A percentile compares a stretch with the other conserved stretches of the same genome.
phyloP scores from a whole-genome alignment of 441 rosid species.

The Erodium moschatum region DNA sequence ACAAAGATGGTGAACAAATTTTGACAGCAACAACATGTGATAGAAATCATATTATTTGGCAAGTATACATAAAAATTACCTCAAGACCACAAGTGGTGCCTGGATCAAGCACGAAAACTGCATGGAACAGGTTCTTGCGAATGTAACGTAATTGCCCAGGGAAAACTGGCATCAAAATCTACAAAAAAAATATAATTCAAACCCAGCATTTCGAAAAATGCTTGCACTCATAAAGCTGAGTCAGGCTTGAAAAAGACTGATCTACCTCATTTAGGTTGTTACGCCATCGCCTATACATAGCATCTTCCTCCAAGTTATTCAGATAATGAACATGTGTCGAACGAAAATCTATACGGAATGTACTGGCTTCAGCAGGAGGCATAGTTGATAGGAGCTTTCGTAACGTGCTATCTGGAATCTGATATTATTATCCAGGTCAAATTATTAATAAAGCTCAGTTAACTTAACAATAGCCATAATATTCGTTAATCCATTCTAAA shows the following conservation, averaged over 20 bases:
- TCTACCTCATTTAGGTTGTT: slow-evolving; percentile 87
- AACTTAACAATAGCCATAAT: slow-evolving; percentile 16
- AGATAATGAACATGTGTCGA: slow-evolving; percentile 89
- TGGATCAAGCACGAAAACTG: slow-evolving; percentile 93
- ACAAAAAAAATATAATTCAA: slow-evolving; percentile 24
- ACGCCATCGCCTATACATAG: slow-evolving; percentile 91
- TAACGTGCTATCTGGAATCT: slow-evolving; percentile 65
- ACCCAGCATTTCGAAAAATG: slow-evolving; percentile 18
- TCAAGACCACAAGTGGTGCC: slow-evolving; percentile 82
- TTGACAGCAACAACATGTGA: slow-evolving; percentile 15
- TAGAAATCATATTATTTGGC: slow-evolving; percentile 15
- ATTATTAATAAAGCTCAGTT: slow-evolving; percentile 17
- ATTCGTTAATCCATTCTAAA: neutral
- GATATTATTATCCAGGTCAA: slow-evolving; percentile 27
- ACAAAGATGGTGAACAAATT: slow-evolving; percentile 20
- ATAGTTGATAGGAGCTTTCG: slow-evolving; percentile 58
- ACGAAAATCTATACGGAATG: slow-evolving; percentile 85
- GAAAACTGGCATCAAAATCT: slow-evolving; percentile 98
- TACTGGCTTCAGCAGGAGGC: slow-evolving; percentile 67
- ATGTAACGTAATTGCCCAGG: slow-evolving; percentile 95
- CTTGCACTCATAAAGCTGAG: slow-evolving; percentile 21
- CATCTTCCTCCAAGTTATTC: slow-evolving; percentile 96
- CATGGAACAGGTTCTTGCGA: slow-evolving; percentile 92
- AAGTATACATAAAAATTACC: slow-evolving; percentile 43
- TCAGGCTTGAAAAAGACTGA: slow-evolving; percentile 18